Percentiles rank a stretch among this genome's conserved stretches.
These are phyloP conservation scores for Trichoderma parareesei DNA, from an alignment of 495 filamentous ascomycete species.

Conservation along the genomic window DNA sequence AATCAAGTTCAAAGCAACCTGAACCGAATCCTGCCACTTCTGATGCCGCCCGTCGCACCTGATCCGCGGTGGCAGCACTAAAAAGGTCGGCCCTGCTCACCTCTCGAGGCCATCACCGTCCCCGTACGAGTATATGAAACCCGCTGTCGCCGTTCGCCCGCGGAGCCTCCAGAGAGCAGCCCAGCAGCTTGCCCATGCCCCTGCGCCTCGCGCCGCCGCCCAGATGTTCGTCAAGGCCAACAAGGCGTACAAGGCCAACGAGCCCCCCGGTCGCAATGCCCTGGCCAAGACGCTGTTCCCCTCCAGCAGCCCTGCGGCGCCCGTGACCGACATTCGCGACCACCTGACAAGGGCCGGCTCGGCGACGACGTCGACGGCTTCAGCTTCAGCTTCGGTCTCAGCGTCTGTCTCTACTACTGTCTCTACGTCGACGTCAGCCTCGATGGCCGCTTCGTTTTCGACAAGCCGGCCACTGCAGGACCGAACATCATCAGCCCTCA, in stretches of 20 bases:
- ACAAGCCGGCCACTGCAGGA: constrained; percentile 13
- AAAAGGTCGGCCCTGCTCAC: neutral
- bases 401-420: neutral
- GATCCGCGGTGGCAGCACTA: too few relatives aligned
- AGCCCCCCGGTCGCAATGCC: constrained; percentile 18
- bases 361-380: neutral
- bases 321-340: constrained; percentile 25
- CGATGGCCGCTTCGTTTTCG: neutral
- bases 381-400: neutral
- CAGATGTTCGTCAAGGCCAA: constrained; percentile 32
- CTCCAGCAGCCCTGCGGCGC: constrained; percentile 37
- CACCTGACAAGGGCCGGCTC: constrained; percentile 19
- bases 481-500: constrained; percentile 13
- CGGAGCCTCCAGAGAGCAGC: neutral
- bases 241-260: constrained; percentile 24
- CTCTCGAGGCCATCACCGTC: neutral
- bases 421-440: neutral
- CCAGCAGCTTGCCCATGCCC: constrained; percentile 1
- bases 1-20: too few relatives aligned
- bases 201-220: constrained; percentile 18
- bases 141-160: neutral
- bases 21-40: too few relatives aligned
- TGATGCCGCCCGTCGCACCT: too few relatives aligned
- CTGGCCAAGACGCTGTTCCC: constrained; percentile 40
- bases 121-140: constrained; percentile 8